Conservation (phyloP, 1,139 yeast species). For the Kurtzmaniella quercitrusa region DNA sequence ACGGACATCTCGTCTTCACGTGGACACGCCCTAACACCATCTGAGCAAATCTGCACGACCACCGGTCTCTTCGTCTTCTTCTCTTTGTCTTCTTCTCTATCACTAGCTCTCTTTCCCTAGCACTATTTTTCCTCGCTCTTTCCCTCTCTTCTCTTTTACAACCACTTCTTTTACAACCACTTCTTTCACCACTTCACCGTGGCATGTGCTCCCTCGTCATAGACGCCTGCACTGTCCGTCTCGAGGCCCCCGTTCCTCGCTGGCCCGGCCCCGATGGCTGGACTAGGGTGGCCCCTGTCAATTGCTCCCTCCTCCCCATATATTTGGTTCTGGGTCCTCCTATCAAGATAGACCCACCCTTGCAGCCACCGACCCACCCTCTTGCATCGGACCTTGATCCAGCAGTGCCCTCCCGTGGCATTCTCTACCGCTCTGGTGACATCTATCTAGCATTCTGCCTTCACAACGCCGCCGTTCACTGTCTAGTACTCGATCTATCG, state of each 20-base stretch:
- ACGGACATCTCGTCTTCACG: no score
- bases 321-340: conserved; percentile 1
- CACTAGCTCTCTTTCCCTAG: no score
- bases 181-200: background rate
- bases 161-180: background rate
- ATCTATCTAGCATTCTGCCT: conserved; percentile 19
- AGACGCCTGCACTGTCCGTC: background rate
- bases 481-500: conserved; percentile 16
- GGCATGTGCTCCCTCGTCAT: background rate
- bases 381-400: background rate
- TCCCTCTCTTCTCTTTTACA: background rate
- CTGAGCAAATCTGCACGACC: no score
- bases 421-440: conserved; percentile 4
- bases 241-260: background rate
- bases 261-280: background rate
- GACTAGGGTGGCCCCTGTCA: background rate
- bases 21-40: no score
- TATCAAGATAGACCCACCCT: background rate
- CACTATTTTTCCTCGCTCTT: background rate
- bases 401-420: background rate
- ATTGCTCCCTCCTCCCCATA: conserved; percentile 1
- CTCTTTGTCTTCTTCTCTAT: no score
- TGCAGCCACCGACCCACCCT: background rate
- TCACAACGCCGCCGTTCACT: conserved; percentile 10
- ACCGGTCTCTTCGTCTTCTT: no score